Percentiles rank a stretch among this genome's conserved stretches.
phyloP scores from a whole-genome alignment of 768 basidiomycete species.

The Boletellus emodensis region DNA sequence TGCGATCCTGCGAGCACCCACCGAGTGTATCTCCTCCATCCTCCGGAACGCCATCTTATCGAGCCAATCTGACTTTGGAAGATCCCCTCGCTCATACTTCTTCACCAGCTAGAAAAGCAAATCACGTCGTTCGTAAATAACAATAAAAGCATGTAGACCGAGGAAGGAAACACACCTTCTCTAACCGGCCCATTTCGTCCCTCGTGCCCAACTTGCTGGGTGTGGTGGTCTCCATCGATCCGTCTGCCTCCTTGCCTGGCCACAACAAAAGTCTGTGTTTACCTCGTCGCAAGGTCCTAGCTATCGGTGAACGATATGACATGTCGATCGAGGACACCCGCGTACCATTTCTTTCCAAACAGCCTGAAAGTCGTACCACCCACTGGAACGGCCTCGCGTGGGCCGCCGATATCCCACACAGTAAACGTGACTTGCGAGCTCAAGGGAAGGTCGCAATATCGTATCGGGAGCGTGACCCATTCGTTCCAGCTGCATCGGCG shows the following conservation, averaged over 20 bases:
- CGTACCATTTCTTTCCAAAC: conserved; percentile 90
- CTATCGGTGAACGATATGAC: background rate
- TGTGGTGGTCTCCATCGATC: conserved; percentile 73
- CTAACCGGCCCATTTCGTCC: conserved; percentile 94
- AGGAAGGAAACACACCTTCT: conserved; percentile 56
- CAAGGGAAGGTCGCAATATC: conserved; percentile 89
- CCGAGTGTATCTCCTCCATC: conserved; percentile 93
- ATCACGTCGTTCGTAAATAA: background rate
- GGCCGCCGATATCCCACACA: conserved; percentile 91
- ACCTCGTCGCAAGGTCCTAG: conserved; percentile 82
- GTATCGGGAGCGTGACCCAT: conserved; percentile 87
- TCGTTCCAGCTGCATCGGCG: conserved; percentile 79
- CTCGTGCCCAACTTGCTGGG: conserved; percentile 77
- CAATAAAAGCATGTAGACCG: background rate
- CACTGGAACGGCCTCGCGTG: conserved; percentile 73
- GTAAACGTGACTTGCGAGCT: conserved; percentile 90
- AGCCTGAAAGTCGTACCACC: conserved; percentile 89
- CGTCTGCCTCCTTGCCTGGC: conserved; percentile 82
- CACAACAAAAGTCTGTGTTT: conserved; percentile 88
- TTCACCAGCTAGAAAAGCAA: conserved; percentile 66
- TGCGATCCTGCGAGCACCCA: conserved; percentile 33
- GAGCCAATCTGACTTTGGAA: conserved; percentile 93
- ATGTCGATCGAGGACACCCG: background rate
- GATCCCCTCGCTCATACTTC: conserved; percentile 92
- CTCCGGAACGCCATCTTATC: conserved; percentile 90